A percentile compares a stretch with the other conserved stretches of the same genome.
phyloP scores from a whole-genome alignment of 805 yeast species.

The Zygosaccharomyces kombuchaensis region DNA sequence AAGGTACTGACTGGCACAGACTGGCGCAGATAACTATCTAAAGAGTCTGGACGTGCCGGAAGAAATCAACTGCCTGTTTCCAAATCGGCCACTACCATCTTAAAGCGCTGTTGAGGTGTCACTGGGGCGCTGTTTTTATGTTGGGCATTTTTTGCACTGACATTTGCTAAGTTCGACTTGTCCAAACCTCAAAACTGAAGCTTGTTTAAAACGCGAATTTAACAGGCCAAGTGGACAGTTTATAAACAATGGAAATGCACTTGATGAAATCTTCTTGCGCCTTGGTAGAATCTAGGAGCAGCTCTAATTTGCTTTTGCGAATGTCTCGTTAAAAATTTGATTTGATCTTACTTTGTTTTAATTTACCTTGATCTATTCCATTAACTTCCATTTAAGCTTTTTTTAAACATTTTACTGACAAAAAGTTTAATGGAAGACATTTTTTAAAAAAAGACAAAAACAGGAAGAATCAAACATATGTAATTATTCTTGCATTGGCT shows the following conservation, averaged over 20 bases:
- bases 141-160: neutral
- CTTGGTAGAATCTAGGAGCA: too few relatives aligned
- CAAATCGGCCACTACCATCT: neutral
- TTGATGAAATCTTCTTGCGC: too few relatives aligned
- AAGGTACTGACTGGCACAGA: neutral
- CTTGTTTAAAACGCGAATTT: neutral
- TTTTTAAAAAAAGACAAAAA: neutral
- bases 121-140: neutral
- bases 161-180: neutral
- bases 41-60: neutral
- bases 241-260: neutral
- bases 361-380: too few relatives aligned
- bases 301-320: too few relatives aligned
- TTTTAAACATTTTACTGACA: neutral
- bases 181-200: conserved; percentile 4
- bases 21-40: neutral
- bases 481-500: neutral
- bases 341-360: too few relatives aligned
- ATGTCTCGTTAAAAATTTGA: too few relatives aligned
- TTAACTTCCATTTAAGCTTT: too few relatives aligned
- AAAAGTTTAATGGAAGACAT: neutral
- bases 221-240: neutral
- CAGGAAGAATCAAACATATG: neutral
- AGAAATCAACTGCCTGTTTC: neutral
- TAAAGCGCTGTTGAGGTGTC: neutral